These are phyloP conservation scores for Hygrocybe punicea DNA, from an alignment of 768 basidiomycete species.

Conservation along the genomic window DNA sequence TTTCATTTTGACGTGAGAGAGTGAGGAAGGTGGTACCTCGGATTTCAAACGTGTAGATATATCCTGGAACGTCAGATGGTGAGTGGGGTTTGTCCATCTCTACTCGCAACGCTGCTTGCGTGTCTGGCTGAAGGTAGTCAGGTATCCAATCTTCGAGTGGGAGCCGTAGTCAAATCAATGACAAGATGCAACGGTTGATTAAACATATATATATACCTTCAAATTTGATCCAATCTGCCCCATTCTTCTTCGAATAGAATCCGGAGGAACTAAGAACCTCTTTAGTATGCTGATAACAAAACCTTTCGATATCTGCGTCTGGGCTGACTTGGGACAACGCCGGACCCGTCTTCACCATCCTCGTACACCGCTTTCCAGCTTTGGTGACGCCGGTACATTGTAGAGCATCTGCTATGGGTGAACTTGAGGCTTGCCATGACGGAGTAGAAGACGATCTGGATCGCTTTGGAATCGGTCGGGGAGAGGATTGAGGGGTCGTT, in stretches of 20 bases:
- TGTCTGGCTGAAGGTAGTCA: slow-evolving; percentile 55
- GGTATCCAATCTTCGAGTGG: slow-evolving; percentile 66
- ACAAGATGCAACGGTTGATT: not conserved
- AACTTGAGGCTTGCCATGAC: slow-evolving; percentile 15
- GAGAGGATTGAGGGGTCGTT: slow-evolving; percentile 13
- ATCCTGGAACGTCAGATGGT: slow-evolving; percentile 52
- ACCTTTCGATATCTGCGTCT: slow-evolving; percentile 40
- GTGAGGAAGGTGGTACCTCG: slow-evolving; percentile 44
- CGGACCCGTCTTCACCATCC: slow-evolving; percentile 49
- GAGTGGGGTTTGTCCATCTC: slow-evolving; percentile 49
- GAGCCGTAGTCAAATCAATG: slow-evolving; percentile 5
- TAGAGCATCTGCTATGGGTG: slow-evolving; percentile 11
- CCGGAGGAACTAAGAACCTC: slow-evolving; percentile 51
- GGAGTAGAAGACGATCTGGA: slow-evolving; percentile 22
- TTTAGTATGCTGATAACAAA: slow-evolving; percentile 65
- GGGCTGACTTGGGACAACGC: slow-evolving; percentile 29
- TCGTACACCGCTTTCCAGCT: slow-evolving; percentile 57
- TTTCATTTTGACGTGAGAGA: not conserved
- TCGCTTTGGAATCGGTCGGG: slow-evolving; percentile 14
- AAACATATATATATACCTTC: slow-evolving; percentile 40
- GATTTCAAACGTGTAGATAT: slow-evolving; percentile 82
- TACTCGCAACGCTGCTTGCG: slow-evolving; percentile 52
- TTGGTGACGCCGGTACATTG: slow-evolving; percentile 69
- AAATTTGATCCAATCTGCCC: slow-evolving; percentile 53
- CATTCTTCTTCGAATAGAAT: slow-evolving; percentile 52